Evolutionary conservation across 2,329 filamentous ascomycete genomes (phyloP).

Genomic region (Aspergillus proliferans): DNA sequence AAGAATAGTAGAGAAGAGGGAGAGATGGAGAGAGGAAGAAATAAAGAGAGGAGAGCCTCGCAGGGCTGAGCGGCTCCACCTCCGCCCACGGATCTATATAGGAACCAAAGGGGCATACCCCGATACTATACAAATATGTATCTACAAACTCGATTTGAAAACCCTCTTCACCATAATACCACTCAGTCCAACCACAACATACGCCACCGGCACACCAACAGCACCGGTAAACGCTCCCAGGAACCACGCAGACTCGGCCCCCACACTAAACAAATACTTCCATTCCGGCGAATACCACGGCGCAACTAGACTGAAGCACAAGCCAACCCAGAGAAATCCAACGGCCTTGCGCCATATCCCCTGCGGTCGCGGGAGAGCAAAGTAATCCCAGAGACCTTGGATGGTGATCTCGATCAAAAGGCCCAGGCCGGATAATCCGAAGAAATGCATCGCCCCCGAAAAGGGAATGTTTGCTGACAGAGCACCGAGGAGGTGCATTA

Average conservation of each 20-base stretch:
- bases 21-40: constrained; percentile 1
- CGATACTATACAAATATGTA: not conserved
- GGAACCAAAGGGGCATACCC: not conserved
- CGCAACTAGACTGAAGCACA: not conserved
- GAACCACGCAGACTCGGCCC: not conserved
- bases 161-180: not conserved
- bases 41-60: not conserved
- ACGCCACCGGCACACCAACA: not conserved
- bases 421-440: not conserved
- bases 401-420: not conserved
- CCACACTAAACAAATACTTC: not conserved
- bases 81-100: not conserved
- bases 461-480: not conserved
- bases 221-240: not conserved
- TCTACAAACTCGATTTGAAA: not conserved
- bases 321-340: not conserved
- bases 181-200: not conserved
- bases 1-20: constrained; percentile 1
- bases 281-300: not conserved
- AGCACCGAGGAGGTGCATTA: not conserved
- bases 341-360: not conserved
- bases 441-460: not conserved
- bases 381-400: not conserved
- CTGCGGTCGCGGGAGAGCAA: not conserved
- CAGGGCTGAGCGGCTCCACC: not conserved